Evolutionary conservation across 352 stramenopile genomes (phyloP).

Genomic region (Phytophthora colocasiae): DNA sequence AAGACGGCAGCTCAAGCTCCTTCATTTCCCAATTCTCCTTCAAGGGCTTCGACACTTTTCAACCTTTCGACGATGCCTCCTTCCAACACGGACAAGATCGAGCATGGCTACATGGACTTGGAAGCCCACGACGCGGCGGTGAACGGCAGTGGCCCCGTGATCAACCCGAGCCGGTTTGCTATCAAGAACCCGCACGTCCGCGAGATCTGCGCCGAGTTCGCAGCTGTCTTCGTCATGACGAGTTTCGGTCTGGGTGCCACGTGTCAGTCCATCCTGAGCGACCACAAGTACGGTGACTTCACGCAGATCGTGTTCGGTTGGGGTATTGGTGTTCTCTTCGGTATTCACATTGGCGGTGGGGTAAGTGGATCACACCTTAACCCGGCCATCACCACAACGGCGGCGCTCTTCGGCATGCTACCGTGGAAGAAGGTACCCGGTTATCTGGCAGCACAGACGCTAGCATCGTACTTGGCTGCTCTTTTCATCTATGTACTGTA

Average conservation of each 20-base stretch:
- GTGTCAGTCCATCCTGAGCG: slow-evolving; percentile 44
- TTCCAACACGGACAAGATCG: slow-evolving; percentile 38
- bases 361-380: slow-evolving; percentile 58
- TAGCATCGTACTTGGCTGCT: slow-evolving; percentile 55
- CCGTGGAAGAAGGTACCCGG: slow-evolving; percentile 60
- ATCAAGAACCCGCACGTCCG: slow-evolving; percentile 44
- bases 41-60: slow-evolving; percentile 22
- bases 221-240: slow-evolving; percentile 53
- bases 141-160: slow-evolving; percentile 22
- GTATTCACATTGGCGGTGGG: slow-evolving; percentile 50
- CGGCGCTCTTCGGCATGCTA: slow-evolving; percentile 41
- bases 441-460: slow-evolving; percentile 52
- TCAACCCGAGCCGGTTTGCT: slow-evolving; percentile 37
- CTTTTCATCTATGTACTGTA: slow-evolving; percentile 62
- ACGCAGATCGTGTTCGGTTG: slow-evolving; percentile 50
- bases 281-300: slow-evolving; percentile 39
- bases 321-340: slow-evolving; percentile 57
- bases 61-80: slow-evolving; percentile 17
- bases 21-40: slow-evolving; percentile 35
- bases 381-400: slow-evolving; percentile 43
- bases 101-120: slow-evolving; percentile 44
- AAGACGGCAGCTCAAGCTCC: neutral
- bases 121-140: slow-evolving; percentile 34
- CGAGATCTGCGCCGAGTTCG: slow-evolving; percentile 46
- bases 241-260: slow-evolving; percentile 44